Evolutionary conservation across 768 basidiomycete genomes (phyloP).

Genomic region (Mycena epipterygia): DNA sequence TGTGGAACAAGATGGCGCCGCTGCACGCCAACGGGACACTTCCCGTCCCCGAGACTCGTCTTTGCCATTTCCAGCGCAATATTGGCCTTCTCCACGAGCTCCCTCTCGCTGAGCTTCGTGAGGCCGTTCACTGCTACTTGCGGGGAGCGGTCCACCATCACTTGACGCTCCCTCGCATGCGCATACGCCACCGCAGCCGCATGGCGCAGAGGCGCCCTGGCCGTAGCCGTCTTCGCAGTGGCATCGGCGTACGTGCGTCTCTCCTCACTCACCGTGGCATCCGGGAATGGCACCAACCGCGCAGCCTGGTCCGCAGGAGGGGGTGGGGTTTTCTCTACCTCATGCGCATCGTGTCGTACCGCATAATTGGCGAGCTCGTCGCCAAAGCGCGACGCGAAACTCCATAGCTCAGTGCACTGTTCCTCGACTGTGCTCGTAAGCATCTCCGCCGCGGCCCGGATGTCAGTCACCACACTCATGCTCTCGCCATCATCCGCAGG

Average conservation of each 20-base stretch:
- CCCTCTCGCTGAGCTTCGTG: slow-evolving; percentile 20
- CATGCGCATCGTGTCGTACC: too few relatives aligned
- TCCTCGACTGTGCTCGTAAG: neutral
- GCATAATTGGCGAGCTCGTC: too few relatives aligned
- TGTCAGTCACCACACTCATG: neutral
- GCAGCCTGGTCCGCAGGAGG: too few relatives aligned
- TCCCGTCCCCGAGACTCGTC: neutral
- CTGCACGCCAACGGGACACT: neutral
- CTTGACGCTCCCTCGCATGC: neutral
- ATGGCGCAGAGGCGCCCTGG: neutral
- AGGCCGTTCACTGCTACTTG: neutral
- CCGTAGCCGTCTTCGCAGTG: neutral
- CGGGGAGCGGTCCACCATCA: neutral
- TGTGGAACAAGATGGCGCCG: slow-evolving; percentile 34
- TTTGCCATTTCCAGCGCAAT: neutral
- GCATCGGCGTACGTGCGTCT: neutral
- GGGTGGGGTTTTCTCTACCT: too few relatives aligned
- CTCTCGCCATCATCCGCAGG: neutral
- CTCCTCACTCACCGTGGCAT: too few relatives aligned
- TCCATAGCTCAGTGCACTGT: too few relatives aligned
- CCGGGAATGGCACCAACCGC: too few relatives aligned
- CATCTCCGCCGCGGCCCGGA: neutral
- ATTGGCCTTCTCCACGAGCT: slow-evolving; percentile 31
- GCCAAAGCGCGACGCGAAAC: too few relatives aligned
- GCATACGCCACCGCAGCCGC: neutral